Base-by-base conservation (phyloP, 2,329 filamentous ascomycete species). In the Penicillium vulpinum region DNA sequence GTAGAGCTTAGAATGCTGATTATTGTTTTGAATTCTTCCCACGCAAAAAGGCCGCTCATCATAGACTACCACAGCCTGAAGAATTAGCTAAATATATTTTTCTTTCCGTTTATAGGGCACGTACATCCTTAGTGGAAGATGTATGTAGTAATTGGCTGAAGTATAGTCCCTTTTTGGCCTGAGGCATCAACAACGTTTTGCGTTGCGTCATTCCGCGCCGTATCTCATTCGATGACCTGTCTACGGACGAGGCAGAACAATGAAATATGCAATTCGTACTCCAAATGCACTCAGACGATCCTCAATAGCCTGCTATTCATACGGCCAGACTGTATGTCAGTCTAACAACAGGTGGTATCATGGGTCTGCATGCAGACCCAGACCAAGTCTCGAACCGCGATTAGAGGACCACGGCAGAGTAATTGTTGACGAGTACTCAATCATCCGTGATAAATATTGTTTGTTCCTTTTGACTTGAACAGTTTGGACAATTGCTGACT, bases 391-490 rank as follows among this genome's bases (percentile, higher is more conserved):
- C 52, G 81, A 84, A 62, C 80, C 81, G 18, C 80, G 80, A 49
- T 69, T 84, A 35, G 76, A 78, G 53, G 75, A 81, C 48, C 67
- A 84, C 40, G 84, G 82, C 24, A 78, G 77, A 38, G 70, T 79
- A 0, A 85, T 88, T 62, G 75, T 80, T 62, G 83, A 88, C 70
- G 82, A 88, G 63, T 89, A 84, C 70, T 85, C 86, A 6, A 75
- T 77, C 7, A 75, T 89, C 48, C 78, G 82, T 46, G 77, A 83
- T 15, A 73, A 79, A 55, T 89, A 89, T 70, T 74, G 84, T 84
- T 69, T 24, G 66, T 51, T 3, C 0, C 2, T 13, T 31, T 33
- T 24, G 18, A 28, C 2, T 26, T 16, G 41, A 31, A 33, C 13
- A 0, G 15, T 21, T 6, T 33, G 4, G n/a, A 5, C 1, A 15